Conservation (phyloP, 192 early-diverging fungal species). For the Martensiomyces pterosporus region DNA sequence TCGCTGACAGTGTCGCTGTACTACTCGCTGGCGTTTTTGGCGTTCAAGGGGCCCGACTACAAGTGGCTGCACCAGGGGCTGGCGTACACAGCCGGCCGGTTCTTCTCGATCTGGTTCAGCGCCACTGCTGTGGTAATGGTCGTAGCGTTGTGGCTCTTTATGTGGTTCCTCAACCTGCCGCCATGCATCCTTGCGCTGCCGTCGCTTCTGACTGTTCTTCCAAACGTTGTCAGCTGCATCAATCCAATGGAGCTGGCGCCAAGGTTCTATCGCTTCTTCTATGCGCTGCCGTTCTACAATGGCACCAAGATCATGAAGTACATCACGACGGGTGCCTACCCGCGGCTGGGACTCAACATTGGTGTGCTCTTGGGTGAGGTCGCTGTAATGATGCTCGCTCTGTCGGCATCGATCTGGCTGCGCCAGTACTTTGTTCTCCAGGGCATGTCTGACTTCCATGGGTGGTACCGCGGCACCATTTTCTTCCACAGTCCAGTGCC, state of each 20-base stretch:
- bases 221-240: constrained; percentile 50
- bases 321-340: constrained; percentile 48
- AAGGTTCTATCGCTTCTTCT: constrained; percentile 49
- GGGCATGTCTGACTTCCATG: constrained; percentile 30
- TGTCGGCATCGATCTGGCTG: constrained; percentile 40
- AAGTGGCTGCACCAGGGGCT: constrained; percentile 12
- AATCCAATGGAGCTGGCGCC: constrained; percentile 50
- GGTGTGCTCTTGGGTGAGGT: constrained; percentile 50
- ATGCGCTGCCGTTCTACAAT: constrained; percentile 53
- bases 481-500: constrained; percentile 34
- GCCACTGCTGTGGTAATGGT: constrained; percentile 15
- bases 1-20: constrained; percentile 29
- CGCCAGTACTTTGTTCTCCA: constrained; percentile 23
- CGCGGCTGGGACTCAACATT: constrained; percentile 35
- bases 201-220: constrained; percentile 34
- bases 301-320: constrained; percentile 39
- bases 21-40: constrained; percentile 34
- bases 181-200: constrained; percentile 28
- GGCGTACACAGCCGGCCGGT: constrained; percentile 27
- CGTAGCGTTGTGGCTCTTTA: constrained; percentile 33
- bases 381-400: constrained; percentile 22
- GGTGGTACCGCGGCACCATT: constrained; percentile 24
- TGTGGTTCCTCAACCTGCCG: constrained; percentile 30
- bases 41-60: constrained; percentile 31
- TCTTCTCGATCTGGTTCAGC: constrained; percentile 47